These are phyloP conservation scores for Arctostaphylos glauca DNA, from an alignment of 148 eudicot species.

Conservation along the genomic window DNA sequence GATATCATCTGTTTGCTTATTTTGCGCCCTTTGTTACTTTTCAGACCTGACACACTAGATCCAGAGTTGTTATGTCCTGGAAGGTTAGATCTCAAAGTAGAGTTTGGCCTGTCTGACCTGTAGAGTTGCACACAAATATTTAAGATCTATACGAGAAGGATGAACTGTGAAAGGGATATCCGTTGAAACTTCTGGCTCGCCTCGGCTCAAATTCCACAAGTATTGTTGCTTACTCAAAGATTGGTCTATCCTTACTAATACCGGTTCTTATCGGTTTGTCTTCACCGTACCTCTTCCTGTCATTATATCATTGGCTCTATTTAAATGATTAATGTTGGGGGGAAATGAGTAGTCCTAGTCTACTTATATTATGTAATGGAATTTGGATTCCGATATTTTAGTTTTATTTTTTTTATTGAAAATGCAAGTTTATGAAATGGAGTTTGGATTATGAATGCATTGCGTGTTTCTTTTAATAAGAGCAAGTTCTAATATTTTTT, in stretches of 20 bases:
- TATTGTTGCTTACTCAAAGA: slow-evolving; percentile 5
- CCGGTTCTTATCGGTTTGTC: not conserved
- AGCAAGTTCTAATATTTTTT: no score
- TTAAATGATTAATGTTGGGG: not conserved
- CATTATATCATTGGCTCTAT: not conserved
- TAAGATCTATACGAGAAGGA: slow-evolving; percentile 86
- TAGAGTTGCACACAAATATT: slow-evolving; percentile 87
- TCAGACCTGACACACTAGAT: slow-evolving; percentile 87
- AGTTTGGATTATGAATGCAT: no score
- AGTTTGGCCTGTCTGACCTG: slow-evolving; percentile 89
- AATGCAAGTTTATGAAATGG: no score
- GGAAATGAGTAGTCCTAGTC: not conserved
- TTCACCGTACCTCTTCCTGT: not conserved
- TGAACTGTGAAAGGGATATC: slow-evolving; percentile 92
- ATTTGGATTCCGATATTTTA: no score
- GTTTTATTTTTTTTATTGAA: no score
- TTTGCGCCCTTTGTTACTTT: not conserved
- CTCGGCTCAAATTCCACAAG: slow-evolving; percentile 97
- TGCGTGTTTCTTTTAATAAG: no score
- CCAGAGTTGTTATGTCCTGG: slow-evolving; percentile 91
- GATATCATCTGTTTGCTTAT: not conserved
- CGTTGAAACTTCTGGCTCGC: slow-evolving; percentile 83
- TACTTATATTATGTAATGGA: not conserved
- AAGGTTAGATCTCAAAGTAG: slow-evolving; percentile 79
- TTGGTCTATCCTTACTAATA: not conserved